Evolutionary conservation across 805 yeast species (phyloP).

Genomic region (Komagataella pastoris): DNA sequence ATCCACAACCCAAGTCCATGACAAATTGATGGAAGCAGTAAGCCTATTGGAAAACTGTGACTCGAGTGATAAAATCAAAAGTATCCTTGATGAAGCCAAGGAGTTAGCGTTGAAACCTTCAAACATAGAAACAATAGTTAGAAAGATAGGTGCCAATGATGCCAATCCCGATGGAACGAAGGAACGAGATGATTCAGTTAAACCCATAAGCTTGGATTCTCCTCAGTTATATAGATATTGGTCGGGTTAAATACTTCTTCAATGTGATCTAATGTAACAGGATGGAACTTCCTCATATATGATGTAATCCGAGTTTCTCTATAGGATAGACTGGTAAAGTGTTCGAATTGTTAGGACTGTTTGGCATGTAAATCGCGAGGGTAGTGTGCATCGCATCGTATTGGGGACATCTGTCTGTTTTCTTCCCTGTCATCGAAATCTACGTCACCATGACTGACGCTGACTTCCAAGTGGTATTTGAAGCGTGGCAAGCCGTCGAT

Average conservation of each 20-base stretch:
- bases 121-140: neutral
- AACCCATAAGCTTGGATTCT: slow-evolving; percentile 46
- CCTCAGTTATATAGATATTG: slow-evolving; percentile 55
- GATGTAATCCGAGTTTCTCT: neutral
- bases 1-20: slow-evolving; percentile 34
- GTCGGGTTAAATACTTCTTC: slow-evolving; percentile 32
- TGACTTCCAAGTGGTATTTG: slow-evolving; percentile 42
- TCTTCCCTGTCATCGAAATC: neutral
- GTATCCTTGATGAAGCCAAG: slow-evolving; percentile 14
- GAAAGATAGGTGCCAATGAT: slow-evolving; percentile 5
- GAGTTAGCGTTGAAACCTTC: slow-evolving; percentile 16
- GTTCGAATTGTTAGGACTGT: neutral
- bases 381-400: neutral
- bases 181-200: slow-evolving; percentile 23
- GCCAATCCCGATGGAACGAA: slow-evolving; percentile 10
- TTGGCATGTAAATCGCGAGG: neutral
- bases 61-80: slow-evolving; percentile 9
- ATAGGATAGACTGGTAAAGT: neutral
- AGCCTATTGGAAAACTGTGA: slow-evolving; percentile 7
- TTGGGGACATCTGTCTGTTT: neutral
- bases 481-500: slow-evolving; percentile 65
- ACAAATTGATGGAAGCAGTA: slow-evolving; percentile 28
- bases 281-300: neutral
- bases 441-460: neutral
- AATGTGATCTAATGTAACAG: neutral